These are phyloP conservation scores for Telopea speciosissima DNA, from an alignment of 177 flowering plant species.

Conservation along the genomic window DNA sequence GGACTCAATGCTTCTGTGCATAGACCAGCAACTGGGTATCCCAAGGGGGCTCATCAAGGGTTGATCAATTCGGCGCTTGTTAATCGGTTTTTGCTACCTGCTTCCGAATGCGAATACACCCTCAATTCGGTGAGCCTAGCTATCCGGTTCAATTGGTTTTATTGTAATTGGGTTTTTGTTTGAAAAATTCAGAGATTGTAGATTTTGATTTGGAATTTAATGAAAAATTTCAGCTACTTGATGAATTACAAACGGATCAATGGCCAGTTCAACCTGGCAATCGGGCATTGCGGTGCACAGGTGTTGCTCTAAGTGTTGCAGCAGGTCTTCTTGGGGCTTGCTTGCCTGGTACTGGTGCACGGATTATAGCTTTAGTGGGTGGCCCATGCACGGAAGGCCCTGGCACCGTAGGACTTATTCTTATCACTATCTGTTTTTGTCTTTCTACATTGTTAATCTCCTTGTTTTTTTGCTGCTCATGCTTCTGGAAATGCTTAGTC, in stretches of 20 bases:
- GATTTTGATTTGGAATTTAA: neutral
- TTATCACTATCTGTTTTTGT: neutral
- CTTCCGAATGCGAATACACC: constrained; percentile 77
- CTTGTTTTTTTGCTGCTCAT: neutral
- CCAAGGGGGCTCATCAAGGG: constrained; percentile 34
- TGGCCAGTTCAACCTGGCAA: constrained; percentile 81
- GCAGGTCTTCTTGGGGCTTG: constrained; percentile 87
- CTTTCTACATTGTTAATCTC: neutral
- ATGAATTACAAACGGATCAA: constrained; percentile 81
- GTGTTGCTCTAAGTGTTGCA: constrained; percentile 96
- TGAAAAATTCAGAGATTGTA: neutral
- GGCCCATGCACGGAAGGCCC: constrained; percentile 99
- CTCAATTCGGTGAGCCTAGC: constrained; percentile 50
- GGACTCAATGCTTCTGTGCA: constrained; percentile 43
- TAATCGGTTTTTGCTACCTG: constrained; percentile 71
- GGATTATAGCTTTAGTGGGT: constrained; percentile 83
- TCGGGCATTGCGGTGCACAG: constrained; percentile 76
- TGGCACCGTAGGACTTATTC: constrained; percentile 54
- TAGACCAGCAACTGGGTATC: constrained; percentile 29
- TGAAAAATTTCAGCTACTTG: constrained; percentile 46
- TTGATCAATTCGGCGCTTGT: constrained; percentile 30
- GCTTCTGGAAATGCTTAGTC: neutral
- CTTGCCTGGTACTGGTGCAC: constrained; percentile 80
- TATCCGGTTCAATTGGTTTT: neutral
- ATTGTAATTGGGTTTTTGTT: neutral